Evolutionary conservation across 1,284 basidiomycete genomes (phyloP), one percentile per base, ranked within the genome.

Genomic region (Schizopora paradoxa): DNA sequence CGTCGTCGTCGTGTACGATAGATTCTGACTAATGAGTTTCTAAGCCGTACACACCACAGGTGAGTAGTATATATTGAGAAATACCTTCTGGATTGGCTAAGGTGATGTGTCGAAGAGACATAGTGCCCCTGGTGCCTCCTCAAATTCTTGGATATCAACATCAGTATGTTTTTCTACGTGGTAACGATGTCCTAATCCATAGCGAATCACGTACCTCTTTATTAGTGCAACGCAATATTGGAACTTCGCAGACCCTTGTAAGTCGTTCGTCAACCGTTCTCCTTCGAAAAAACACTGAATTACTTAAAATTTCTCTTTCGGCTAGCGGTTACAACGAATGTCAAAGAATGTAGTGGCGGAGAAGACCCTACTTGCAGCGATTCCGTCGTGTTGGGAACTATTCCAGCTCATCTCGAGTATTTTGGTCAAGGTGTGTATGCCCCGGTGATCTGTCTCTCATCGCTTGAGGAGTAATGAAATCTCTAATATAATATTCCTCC

Each of bases 91-190:
- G 35, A 27, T 10, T 10, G n/a, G 26, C 21, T 46, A 19, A 37
- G 21, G 42, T 32, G 7, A 8, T 19, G 31, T 13, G 28, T 29
- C 25, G 23, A 8, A 25, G 37, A 71, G 71, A 73, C 47, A 69
- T 71, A 14, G 67, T 73, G 5, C 70, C 72, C 5, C 70, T 67
- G 7, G 64, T 73, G 44, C 61, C 70, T 34, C 59, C 62, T 7
- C 54, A 47, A 14, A 51, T 2, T 31, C 51, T 69, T 13, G 72
- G 69, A 21, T 73, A 74, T 50, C 59, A 53, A 26, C 72, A 73
- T 48, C 71, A 70, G 71, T 72, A 56, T 25, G 66, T 46, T 14
- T 32, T 19, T 26, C 29, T 14, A 4, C 1, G 26, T 16, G n/a
- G 22, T 18, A 5, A 16, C 28, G 18, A 29, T 6, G 8, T 31